Evolutionary conservation across 2,329 filamentous ascomycete genomes (phyloP).

Genomic region (Colletotrichum aenigma): DNA sequence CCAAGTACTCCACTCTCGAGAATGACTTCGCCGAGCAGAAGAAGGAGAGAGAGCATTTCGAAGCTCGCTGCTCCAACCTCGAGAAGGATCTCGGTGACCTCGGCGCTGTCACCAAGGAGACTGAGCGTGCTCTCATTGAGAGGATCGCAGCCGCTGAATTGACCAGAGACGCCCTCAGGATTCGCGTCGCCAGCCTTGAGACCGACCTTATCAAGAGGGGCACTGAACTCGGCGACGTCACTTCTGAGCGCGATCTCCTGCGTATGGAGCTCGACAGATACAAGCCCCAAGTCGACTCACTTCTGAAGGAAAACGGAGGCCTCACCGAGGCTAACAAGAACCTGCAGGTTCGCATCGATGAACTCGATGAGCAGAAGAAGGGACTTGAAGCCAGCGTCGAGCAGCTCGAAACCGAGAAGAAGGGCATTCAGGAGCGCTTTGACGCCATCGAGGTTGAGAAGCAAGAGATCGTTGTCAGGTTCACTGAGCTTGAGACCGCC

Average conservation of each 20-base stretch:
- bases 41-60: neutral
- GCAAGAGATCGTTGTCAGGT: conserved; percentile 6
- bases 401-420: conserved; percentile 12
- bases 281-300: conserved; percentile 9
- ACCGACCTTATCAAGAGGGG: conserved; percentile 8
- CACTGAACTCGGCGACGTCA: conserved; percentile 17
- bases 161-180: conserved; percentile 13
- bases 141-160: conserved; percentile 19
- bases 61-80: neutral
- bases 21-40: neutral
- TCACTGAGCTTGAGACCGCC: conserved; percentile 5
- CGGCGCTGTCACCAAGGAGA: conserved; percentile 14
- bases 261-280: conserved; percentile 6
- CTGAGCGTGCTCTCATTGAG: conserved; percentile 18
- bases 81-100: conserved; percentile 14
- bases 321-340: conserved; percentile 9
- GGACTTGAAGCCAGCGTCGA: conserved; percentile 12
- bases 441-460: conserved; percentile 6
- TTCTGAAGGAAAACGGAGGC: conserved; percentile 14
- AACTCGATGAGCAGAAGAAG: conserved; percentile 17
- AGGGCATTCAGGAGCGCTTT: neutral
- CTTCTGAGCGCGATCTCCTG: conserved; percentile 14
- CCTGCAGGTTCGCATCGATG: conserved; percentile 14
- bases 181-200: conserved; percentile 13
- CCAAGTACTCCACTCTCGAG: neutral